Evolutionary conservation across 1,284 basidiomycete species (phyloP).

Genomic region (Malassezia arunalokei): DNA sequence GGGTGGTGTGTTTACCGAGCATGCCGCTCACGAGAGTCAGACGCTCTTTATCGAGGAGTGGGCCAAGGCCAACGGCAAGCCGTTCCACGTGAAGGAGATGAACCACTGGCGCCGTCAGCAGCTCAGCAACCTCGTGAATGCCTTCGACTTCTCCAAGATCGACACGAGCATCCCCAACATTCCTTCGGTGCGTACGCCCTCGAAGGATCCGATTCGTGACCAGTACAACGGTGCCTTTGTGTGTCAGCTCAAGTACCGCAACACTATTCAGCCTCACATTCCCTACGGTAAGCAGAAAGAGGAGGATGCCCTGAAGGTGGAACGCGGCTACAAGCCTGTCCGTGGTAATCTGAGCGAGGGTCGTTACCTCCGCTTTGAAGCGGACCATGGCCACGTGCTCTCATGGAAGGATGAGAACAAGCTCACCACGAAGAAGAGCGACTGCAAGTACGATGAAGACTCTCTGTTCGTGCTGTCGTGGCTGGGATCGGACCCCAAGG

Average conservation of each 20-base stretch:
- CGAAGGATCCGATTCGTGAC: slow-evolving; percentile 12
- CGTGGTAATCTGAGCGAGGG: slow-evolving; percentile 28
- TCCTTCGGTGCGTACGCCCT: slow-evolving; percentile 7
- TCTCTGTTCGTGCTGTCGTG: slow-evolving; percentile 8
- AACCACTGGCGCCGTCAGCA: slow-evolving; percentile 28
- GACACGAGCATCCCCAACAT: slow-evolving; percentile 15
- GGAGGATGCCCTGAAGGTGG: slow-evolving; percentile 13
- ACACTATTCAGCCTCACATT: background rate
- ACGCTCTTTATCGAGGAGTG: slow-evolving; percentile 32
- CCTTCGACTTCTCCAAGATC: slow-evolving; percentile 28
- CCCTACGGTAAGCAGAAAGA: slow-evolving; percentile 11
- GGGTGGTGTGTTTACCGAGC: slow-evolving; percentile 31
- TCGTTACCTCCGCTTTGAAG: slow-evolving; percentile 22
- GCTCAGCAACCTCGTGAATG: slow-evolving; percentile 25
- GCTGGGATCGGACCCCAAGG: background rate
- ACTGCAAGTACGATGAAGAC: background rate
- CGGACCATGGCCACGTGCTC: slow-evolving; percentile 14
- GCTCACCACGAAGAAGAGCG: slow-evolving; percentile 1
- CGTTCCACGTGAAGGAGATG: slow-evolving; percentile 21
- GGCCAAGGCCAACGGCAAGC: slow-evolving; percentile 26
- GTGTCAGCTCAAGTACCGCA: slow-evolving; percentile 17
- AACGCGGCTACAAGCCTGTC: slow-evolving; percentile 19
- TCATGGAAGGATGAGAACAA: background rate
- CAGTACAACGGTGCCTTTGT: slow-evolving; percentile 18
- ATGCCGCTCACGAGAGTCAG: slow-evolving; percentile 28